These are phyloP conservation scores for Hypoxylon sp. DNA, from an alignment of 2,329 filamentous ascomycete genomes.

Conservation along the genomic window DNA sequence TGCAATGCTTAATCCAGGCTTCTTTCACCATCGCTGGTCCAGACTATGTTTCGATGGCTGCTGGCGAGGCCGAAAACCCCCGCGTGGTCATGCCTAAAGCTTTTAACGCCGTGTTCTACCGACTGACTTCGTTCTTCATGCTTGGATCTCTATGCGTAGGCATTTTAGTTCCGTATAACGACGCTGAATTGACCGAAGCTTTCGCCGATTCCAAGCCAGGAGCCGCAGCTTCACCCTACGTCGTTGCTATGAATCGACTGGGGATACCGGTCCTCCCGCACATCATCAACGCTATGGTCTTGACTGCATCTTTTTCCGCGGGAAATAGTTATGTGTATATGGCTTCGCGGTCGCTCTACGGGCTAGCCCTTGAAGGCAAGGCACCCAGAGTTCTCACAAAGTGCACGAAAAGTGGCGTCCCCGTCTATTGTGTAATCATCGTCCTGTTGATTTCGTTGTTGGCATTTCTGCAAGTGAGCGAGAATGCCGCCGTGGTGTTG, in stretches of 20 bases:
- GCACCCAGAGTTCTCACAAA: conserved; percentile 67
- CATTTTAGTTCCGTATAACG: conserved; percentile 75
- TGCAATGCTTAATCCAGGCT: conserved; percentile 77
- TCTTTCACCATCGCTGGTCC: conserved; percentile 71
- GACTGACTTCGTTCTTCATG: conserved; percentile 78
- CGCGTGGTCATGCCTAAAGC: conserved; percentile 75
- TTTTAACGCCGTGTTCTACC: conserved; percentile 82
- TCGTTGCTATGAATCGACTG: conserved; percentile 73
- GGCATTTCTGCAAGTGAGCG: conserved; percentile 76
- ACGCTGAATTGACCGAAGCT: conserved; percentile 66
- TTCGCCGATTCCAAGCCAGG: conserved; percentile 67
- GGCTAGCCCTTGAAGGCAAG: conserved; percentile 73
- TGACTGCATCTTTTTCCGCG: conserved; percentile 72
- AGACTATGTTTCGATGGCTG: conserved; percentile 68
- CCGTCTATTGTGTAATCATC: conserved; percentile 74
- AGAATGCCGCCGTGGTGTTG: conserved; percentile 71
- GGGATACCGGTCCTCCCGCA: conserved; percentile 70
- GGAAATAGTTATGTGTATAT: conserved; percentile 76
- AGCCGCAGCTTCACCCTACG: conserved; percentile 73
- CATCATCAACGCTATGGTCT: conserved; percentile 76
- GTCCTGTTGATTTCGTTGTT: conserved; percentile 75
- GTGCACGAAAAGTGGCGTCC: conserved; percentile 72
- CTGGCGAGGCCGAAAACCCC: conserved; percentile 76
- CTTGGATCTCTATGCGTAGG: conserved; percentile 77
- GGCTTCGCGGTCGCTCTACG: conserved; percentile 73